phyloP scores from a whole-genome alignment of 129 eudicot species.

The Kitagawia praeruptora region DNA sequence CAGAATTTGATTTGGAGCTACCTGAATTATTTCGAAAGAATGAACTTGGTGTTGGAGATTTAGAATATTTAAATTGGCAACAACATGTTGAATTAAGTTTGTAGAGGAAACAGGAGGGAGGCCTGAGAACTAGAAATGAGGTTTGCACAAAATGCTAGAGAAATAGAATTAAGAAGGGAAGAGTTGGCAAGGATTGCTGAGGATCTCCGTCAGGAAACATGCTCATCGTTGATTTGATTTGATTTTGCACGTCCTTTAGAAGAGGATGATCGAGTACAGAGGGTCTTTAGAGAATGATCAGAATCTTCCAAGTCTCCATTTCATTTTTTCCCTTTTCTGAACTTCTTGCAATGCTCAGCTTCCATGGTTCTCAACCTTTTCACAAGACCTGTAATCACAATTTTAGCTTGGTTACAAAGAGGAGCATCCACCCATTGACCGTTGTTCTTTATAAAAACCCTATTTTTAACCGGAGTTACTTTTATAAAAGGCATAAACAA shows the following conservation, averaged over 20 bases:
- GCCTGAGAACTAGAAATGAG: not conserved
- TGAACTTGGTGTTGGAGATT: not conserved
- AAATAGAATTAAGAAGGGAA: no score
- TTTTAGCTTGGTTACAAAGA: no score
- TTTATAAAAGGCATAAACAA: no score
- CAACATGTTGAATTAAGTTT: not conserved
- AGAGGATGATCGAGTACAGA: not conserved
- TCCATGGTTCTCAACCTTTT: no score
- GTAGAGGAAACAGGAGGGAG: not conserved
- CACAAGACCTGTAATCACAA: no score
- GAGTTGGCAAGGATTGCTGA: not conserved
- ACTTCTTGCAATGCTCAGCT: no score
- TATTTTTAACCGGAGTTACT: no score
- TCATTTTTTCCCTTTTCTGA: no score
- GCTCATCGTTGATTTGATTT: not conserved
- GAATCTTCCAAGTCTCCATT: not conserved
- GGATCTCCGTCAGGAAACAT: not conserved
- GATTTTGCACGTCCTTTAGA: slow-evolving; percentile 23
- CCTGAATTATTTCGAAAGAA: not conserved
- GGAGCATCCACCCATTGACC: no score
- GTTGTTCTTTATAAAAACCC: no score
- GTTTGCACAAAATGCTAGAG: not conserved
- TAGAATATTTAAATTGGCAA: not conserved
- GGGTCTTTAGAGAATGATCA: slow-evolving; percentile 10
- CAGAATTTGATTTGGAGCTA: not conserved